A percentile compares a stretch with the other conserved stretches of the same genome.
Evolutionary conservation across 805 yeast species (phyloP).

Genomic region (Candida xyloterini): DNA sequence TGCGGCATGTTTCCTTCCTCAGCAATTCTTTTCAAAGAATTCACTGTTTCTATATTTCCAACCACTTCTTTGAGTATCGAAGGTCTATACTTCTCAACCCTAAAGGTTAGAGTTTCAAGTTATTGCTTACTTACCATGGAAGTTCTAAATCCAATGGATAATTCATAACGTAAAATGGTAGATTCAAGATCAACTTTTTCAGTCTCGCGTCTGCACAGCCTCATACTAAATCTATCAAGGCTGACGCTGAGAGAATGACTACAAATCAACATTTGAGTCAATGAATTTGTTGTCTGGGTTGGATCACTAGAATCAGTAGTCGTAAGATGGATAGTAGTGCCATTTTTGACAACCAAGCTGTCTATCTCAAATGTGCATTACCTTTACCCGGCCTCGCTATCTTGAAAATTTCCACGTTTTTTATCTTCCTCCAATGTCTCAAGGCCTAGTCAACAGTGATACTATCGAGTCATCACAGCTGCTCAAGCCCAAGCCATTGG

Average conservation of each 20-base stretch:
- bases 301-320: too few relatives aligned
- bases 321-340: too few relatives aligned
- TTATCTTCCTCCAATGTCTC: conserved; percentile 21
- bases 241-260: too few relatives aligned
- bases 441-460: conserved; percentile 60
- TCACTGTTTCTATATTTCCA: conserved; percentile 89
- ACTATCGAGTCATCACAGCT: conserved; percentile 70
- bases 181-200: conserved; percentile 5
- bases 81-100: conserved; percentile 98
- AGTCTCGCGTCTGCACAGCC: conserved; percentile 12
- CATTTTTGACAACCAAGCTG: background rate
- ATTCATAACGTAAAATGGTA: conserved; percentile 9
- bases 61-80: conserved; percentile 75
- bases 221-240: background rate
- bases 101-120: conserved; percentile 1
- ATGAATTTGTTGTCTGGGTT: too few relatives aligned
- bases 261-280: too few relatives aligned
- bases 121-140: conserved; percentile 30
- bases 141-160: conserved; percentile 33
- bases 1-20: conserved; percentile 96
- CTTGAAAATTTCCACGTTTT: conserved; percentile 8
- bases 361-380: background rate
- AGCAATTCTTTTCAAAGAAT: conserved; percentile 78
- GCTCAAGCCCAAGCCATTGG: conserved; percentile 61
- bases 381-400: conserved; percentile 12